Evolutionary conservation across 2,329 filamentous ascomycete genomes (phyloP).

Genomic region (Escovopsis weberi): DNA sequence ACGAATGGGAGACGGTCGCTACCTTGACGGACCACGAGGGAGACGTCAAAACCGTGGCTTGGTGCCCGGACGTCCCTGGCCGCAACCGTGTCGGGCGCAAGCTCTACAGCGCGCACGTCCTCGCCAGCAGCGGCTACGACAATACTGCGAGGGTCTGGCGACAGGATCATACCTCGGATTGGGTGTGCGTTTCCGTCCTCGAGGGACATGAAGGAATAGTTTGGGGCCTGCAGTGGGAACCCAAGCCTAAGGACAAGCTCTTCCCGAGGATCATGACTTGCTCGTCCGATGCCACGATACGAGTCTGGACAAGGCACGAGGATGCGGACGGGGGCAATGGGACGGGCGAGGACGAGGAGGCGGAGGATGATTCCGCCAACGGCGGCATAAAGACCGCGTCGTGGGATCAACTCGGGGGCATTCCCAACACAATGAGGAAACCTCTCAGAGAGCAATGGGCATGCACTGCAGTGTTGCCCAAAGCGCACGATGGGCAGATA

Average conservation of each 20-base stretch:
- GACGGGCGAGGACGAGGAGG: slow-evolving; percentile 22
- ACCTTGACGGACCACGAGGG: slow-evolving; percentile 89
- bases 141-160: slow-evolving; percentile 80
- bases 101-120: slow-evolving; percentile 48
- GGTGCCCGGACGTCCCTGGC: slow-evolving; percentile 60
- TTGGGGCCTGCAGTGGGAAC: slow-evolving; percentile 72
- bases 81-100: slow-evolving; percentile 23
- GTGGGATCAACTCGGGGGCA: slow-evolving; percentile 36
- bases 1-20: slow-evolving; percentile 93
- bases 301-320: slow-evolving; percentile 60
- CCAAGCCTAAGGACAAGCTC: slow-evolving; percentile 20
- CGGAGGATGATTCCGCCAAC: slow-evolving; percentile 13
- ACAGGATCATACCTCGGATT: slow-evolving; percentile 79
- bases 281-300: slow-evolving; percentile 68
- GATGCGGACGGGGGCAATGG: slow-evolving; percentile 15
- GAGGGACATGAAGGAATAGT: slow-evolving; percentile 75
- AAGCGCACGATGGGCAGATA: slow-evolving; percentile 62
- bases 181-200: slow-evolving; percentile 75
- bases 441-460: slow-evolving; percentile 70
- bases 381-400: slow-evolving; percentile 12
- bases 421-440: slow-evolving; percentile 82
- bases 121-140: slow-evolving; percentile 89
- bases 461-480: slow-evolving; percentile 61
- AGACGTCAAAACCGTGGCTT: slow-evolving; percentile 87
- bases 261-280: slow-evolving; percentile 61